Evolutionary conservation across 495 filamentous ascomycete species (phyloP).

Genomic region (Penicillium tannophilum): DNA sequence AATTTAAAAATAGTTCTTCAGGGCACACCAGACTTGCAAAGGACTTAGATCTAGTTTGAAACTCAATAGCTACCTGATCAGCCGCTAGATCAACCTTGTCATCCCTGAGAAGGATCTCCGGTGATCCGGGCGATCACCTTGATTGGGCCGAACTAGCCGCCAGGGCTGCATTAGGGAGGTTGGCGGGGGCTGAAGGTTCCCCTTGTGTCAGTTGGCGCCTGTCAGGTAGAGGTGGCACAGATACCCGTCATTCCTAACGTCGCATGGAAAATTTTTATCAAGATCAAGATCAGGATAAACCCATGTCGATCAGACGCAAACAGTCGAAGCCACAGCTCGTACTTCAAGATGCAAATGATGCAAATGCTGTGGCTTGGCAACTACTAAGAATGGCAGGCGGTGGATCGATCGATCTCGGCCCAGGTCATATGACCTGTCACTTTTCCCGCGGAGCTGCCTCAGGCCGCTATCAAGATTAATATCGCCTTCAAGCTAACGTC

Average conservation of each 20-base stretch:
- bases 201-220: conserved; percentile 23
- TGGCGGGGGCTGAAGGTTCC: background rate
- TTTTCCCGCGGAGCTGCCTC: conserved; percentile 27
- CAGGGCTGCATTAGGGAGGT: conserved; percentile 16
- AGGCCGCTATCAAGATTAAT: conserved; percentile 16
- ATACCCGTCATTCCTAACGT: conserved; percentile 16
- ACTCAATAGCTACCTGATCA: conserved; percentile 23
- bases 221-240: conserved; percentile 9
- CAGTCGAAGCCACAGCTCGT: conserved; percentile 18
- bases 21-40: conserved; percentile 1
- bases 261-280: conserved; percentile 18
- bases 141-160: conserved; percentile 19
- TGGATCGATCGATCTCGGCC: background rate
- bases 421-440: conserved; percentile 14
- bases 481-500: background rate
- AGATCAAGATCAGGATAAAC: conserved; percentile 19
- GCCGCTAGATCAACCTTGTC: conserved; percentile 3
- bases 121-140: conserved; percentile 14
- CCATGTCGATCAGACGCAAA: conserved; percentile 16
- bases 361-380: background rate
- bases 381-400: conserved; percentile 5
- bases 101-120: conserved; percentile 23
- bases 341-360: conserved; percentile 2
- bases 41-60: conserved; percentile 14
- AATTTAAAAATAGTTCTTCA: conserved; percentile 7